Evolutionary conservation across 2,329 filamentous ascomycete species (phyloP), one percentile per base, ranked within the genome.

Genomic region (Ascochyta viciae-villosae): DNA sequence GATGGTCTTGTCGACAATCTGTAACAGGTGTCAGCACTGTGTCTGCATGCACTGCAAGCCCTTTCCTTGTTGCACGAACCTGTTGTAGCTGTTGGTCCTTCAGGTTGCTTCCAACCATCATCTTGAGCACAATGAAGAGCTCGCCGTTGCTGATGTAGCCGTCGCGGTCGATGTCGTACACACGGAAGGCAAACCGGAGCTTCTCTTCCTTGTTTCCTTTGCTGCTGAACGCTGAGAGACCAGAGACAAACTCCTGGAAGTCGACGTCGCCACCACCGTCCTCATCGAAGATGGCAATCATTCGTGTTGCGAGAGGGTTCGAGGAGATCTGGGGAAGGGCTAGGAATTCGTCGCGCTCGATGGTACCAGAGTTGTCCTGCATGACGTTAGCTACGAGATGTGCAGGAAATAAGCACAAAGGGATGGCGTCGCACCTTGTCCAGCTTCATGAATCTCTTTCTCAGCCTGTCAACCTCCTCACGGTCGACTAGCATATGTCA

Each of bases 151-250:
- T 96, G 74, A 99, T 99, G 81, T 91, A 99, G 23, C 95, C 95
- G 77, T 99, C 95, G 58, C 95, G 91, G 79, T 99, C 95, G 73
- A 99, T 98, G 77, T 99, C 95, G 83, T 99, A 99, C 59, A 99
- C 95, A 79, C 97, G 96, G 86, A 99, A 99, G 40, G 95, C 95
- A 74, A 99, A 99, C 50, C 87, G 89, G 63, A 98, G 85, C 83
- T 99, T 99, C 81, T 99, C 94, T 79, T 97, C 92, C 83, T 99
- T 98, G 82, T 98, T 97, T 60, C 95, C 95, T 81, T 97, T 98
- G 80, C 90, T 93, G 75, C 90, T 95, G 83, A 99, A 99, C 37
- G 95, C 95, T 65, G 89, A 94, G 43, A 99, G 86, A 4, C 95
- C 95, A 1, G 91, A 92, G 9, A 99, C 95, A 76, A 99, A 99